Conservation (phyloP, 148 eudicot species). For the Chenopodium suecicum region DNA sequence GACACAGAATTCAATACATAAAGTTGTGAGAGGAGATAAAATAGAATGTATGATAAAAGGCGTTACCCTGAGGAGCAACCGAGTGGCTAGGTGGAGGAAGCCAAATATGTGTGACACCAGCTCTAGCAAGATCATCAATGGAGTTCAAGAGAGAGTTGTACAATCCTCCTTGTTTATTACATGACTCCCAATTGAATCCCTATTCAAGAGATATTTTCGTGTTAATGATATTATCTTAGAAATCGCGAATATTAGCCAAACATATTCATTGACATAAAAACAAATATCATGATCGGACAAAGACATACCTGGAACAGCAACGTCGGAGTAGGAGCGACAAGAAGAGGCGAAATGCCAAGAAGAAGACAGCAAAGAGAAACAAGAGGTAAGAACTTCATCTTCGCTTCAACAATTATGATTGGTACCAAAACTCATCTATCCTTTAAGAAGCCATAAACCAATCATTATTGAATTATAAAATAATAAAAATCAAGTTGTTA, state of each 20-base stretch:
- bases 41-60: background rate
- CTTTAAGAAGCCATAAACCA: too few species aligned
- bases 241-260: background rate
- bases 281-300: too few species aligned
- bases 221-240: background rate
- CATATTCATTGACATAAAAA: too few species aligned
- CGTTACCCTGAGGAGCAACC: constrained; percentile 21
- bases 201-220: background rate
- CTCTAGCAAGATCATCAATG: constrained; percentile 52
- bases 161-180: constrained; percentile 57
- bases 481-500: too few species aligned
- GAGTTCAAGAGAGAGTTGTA: constrained; percentile 45
- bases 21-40: too few species aligned
- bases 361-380: background rate
- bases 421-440: too few species aligned
- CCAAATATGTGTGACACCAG: constrained; percentile 83
- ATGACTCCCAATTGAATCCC: constrained; percentile 85
- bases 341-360: background rate
- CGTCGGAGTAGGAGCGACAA: constrained; percentile 7
- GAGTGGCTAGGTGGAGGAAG: constrained; percentile 65
- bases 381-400: background rate
- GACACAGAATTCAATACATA: too few species aligned
- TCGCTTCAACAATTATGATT: background rate
- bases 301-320: constrained; percentile 17
- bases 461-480: too few species aligned